Evolutionary conservation across 768 basidiomycete species (phyloP).

Genomic region (Phaeolepiota aurea): DNA sequence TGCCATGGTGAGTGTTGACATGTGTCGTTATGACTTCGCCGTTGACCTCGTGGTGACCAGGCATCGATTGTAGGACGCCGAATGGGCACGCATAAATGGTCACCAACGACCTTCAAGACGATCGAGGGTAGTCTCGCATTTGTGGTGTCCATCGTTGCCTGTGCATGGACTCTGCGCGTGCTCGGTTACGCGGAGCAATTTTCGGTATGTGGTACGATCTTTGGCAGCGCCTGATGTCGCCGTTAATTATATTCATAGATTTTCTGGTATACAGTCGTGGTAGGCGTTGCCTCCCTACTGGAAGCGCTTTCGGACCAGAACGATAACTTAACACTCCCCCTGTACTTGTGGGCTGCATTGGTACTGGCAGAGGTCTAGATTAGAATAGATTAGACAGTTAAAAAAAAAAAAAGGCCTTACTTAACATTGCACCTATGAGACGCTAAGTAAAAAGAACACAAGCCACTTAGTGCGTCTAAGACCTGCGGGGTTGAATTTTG

Average conservation of each 20-base stretch:
- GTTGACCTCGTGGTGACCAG: slow-evolving; percentile 24
- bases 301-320: slow-evolving; percentile 95
- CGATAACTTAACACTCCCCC: slow-evolving; percentile 93
- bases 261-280: slow-evolving; percentile 53
- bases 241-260: slow-evolving; percentile 33
- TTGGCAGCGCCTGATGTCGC: slow-evolving; percentile 1
- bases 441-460: too few relatives aligned
- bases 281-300: slow-evolving; percentile 59
- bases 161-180: slow-evolving; percentile 64
- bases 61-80: slow-evolving; percentile 91
- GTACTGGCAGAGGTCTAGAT: slow-evolving; percentile 39
- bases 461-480: too few relatives aligned
- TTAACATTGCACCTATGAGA: slow-evolving; percentile 1
- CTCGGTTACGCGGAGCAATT: slow-evolving; percentile 66
- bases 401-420: background rate
- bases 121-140: slow-evolving; percentile 89
- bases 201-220: slow-evolving; percentile 46
- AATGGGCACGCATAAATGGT: slow-evolving; percentile 78
- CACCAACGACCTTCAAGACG: slow-evolving; percentile 76
- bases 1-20: slow-evolving; percentile 57
- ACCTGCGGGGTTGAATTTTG: background rate
- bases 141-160: slow-evolving; percentile 55
- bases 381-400: slow-evolving; percentile 4
- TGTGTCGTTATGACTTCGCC: background rate
- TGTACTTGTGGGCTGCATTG: slow-evolving; percentile 91